phyloP scores from a whole-genome alignment of 2,329 filamentous ascomycete species.

The Helminthosporium solani region DNA sequence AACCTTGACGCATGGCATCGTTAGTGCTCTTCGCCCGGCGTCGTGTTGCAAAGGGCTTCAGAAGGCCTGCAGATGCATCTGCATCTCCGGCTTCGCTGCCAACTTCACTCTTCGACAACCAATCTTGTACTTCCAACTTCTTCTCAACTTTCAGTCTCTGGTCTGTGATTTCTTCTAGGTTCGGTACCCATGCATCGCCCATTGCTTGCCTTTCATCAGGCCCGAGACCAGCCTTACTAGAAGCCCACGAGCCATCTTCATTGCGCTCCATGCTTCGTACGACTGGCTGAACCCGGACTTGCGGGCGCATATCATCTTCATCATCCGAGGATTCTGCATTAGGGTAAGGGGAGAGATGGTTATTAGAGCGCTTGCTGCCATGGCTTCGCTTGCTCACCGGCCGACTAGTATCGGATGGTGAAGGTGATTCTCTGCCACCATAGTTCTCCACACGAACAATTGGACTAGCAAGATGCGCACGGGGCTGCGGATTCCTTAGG shows the following conservation, averaged over 20 bases:
- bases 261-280: constrained; percentile 42
- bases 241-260: constrained; percentile 51
- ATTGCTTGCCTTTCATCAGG: constrained; percentile 48
- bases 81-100: constrained; percentile 51
- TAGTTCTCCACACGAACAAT: constrained; percentile 43
- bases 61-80: constrained; percentile 25
- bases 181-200: constrained; percentile 47
- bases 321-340: constrained; percentile 37
- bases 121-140: constrained; percentile 55
- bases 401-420: constrained; percentile 35
- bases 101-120: constrained; percentile 51
- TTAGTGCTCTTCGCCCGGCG: constrained; percentile 53
- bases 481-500: constrained; percentile 29
- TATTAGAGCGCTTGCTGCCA: constrained; percentile 36
- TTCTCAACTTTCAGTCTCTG: constrained; percentile 51
- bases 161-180: constrained; percentile 53
- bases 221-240: constrained; percentile 49
- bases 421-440: constrained; percentile 38
- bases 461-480: constrained; percentile 39
- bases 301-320: constrained; percentile 22
- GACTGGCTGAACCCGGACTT: constrained; percentile 15
- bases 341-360: constrained; percentile 42
- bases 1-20: constrained; percentile 32
- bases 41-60: constrained; percentile 35
- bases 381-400: constrained; percentile 39